phyloP scores from a whole-genome alignment of 2,329 filamentous ascomycete genomes.

The Hymenoscyphus occultus region DNA sequence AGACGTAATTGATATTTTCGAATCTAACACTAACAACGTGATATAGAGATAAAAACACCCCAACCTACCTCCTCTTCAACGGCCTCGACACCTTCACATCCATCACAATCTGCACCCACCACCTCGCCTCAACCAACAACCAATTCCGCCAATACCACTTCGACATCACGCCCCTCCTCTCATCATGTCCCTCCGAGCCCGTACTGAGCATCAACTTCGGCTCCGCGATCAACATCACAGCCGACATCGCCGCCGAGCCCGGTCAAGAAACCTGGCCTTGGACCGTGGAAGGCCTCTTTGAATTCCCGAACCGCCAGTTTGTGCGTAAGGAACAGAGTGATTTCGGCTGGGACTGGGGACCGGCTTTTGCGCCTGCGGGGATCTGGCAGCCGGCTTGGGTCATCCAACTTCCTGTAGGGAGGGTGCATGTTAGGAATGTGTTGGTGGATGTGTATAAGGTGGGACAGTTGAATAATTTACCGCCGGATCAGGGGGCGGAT shows the following conservation, averaged over 20 bases:
- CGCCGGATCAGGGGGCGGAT: constrained; percentile 52
- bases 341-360: constrained; percentile 65
- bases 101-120: constrained; percentile 52
- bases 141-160: constrained; percentile 62
- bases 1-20: neutral
- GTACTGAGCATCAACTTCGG: constrained; percentile 53
- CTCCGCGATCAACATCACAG: constrained; percentile 52
- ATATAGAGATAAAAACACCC: constrained; percentile 34
- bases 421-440: constrained; percentile 49
- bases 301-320: constrained; percentile 53
- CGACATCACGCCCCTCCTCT: constrained; percentile 49
- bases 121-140: constrained; percentile 56
- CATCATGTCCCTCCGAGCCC: constrained; percentile 40
- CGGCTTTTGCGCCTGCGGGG: constrained; percentile 59
- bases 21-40: constrained; percentile 8
- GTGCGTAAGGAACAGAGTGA: constrained; percentile 61
- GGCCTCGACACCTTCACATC: constrained; percentile 60
- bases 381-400: constrained; percentile 59
- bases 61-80: constrained; percentile 58
- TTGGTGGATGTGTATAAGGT: constrained; percentile 57
- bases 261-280: constrained; percentile 45
- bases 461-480: constrained; percentile 56
- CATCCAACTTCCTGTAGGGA: constrained; percentile 46
- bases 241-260: constrained; percentile 48
- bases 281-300: constrained; percentile 46